Conservation (phyloP, 1,139 yeast species). For the Nakaseomyces kungkrabaensis region DNA sequence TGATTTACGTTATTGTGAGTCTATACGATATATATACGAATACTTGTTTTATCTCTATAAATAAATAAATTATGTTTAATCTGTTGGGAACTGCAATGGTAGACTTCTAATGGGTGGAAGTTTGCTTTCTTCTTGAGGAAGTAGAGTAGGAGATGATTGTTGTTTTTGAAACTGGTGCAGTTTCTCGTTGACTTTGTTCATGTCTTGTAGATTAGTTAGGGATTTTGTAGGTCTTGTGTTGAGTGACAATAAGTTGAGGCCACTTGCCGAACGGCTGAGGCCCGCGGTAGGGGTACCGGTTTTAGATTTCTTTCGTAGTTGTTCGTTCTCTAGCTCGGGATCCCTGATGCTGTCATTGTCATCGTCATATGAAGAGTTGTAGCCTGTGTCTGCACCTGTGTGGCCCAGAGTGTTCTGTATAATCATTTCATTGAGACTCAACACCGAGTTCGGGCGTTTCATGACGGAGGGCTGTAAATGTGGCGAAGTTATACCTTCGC, state of each 20-base stretch:
- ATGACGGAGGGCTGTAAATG: conserved; percentile 1
- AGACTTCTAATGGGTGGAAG: conserved; percentile 28
- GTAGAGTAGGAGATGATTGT: neutral
- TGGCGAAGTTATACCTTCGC: conserved; percentile 4
- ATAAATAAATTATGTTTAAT: conserved; percentile 7
- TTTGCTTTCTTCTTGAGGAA: conserved; percentile 4
- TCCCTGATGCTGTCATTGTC: conserved; percentile 6
- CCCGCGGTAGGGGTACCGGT: conserved; percentile 19
- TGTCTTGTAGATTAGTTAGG: conserved; percentile 1
- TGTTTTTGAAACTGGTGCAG: conserved; percentile 9
- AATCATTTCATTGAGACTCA: conserved; percentile 18
- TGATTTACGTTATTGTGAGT: neutral
- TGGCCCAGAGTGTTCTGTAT: conserved; percentile 26
- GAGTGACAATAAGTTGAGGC: conserved; percentile 7
- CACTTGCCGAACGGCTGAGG: conserved; percentile 17
- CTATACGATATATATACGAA: too few relatives aligned
- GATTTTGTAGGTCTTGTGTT: conserved; percentile 1
- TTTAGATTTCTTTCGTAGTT: conserved; percentile 19
- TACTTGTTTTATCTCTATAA: neutral
- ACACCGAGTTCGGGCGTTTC: conserved; percentile 22
- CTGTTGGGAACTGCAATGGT: conserved; percentile 26
- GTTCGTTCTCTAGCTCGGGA: conserved; percentile 11
- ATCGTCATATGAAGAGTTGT: conserved; percentile 17
- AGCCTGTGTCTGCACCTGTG: conserved; percentile 22
- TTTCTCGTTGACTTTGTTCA: conserved; percentile 11